Percentiles rank a stretch among this genome's conserved stretches.
These are phyloP conservation scores for Euphrasia confusa DNA, from an alignment of 257 asterid species.

Conservation along the genomic window DNA sequence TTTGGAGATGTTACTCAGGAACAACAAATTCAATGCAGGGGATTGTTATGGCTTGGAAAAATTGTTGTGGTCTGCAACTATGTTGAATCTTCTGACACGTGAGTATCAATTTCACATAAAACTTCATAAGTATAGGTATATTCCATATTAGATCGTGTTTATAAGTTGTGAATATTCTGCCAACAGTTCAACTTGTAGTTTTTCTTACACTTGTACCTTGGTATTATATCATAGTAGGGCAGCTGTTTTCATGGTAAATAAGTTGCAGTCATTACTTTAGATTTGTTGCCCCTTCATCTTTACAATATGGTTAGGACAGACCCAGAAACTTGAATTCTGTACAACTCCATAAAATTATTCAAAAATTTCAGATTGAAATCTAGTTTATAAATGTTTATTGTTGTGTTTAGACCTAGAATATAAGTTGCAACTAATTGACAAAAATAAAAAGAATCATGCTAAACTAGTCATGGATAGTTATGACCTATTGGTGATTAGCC, in stretches of 20 bases:
- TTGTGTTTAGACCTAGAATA: neutral
- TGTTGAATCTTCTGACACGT: slow-evolving; percentile 73
- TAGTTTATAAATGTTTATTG: neutral
- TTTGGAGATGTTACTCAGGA: slow-evolving; percentile 98
- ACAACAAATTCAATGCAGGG: slow-evolving; percentile 95
- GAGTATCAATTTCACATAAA: slow-evolving; percentile 34
- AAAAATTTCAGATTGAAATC: too few species aligned
- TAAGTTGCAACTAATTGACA: slow-evolving; percentile 6
- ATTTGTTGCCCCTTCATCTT: too few species aligned
- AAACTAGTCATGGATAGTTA: slow-evolving; percentile 6
- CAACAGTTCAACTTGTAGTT: too few species aligned
- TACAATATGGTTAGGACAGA: too few species aligned
- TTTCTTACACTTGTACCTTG: too few species aligned
- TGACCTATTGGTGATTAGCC: slow-evolving; percentile 1
- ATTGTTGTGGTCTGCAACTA: slow-evolving; percentile 95
- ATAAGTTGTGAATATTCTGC: too few species aligned
- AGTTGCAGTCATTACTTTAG: too few species aligned
- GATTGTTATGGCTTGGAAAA: slow-evolving; percentile 96
- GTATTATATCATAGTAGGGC: too few species aligned
- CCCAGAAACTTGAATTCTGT: too few species aligned
- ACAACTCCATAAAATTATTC: too few species aligned
- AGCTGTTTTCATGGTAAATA: too few species aligned
- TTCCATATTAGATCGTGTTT: too few species aligned
- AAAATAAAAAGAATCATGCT: neutral
- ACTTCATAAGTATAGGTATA: neutral